A percentile compares a stretch with the other conserved stretches of the same genome.
Conservation (phyloP, 2,329 filamentous ascomycete genomes). For the Aspergillus phoenicis region DNA sequence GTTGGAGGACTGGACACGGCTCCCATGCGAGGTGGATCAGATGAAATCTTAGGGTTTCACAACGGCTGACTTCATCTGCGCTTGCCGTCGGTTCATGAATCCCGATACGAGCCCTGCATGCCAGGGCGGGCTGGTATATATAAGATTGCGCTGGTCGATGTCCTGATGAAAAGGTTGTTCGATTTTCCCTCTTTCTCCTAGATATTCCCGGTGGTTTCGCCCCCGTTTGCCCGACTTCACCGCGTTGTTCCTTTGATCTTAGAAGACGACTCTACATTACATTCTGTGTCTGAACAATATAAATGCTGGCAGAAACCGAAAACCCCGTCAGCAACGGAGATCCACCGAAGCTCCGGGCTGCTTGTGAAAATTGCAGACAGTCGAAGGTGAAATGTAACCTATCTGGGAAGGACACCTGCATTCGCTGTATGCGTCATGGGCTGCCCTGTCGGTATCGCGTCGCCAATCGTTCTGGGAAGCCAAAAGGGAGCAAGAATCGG, state of each 20-base stretch:
- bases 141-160: slow-evolving; percentile 14
- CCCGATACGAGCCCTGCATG: slow-evolving; percentile 26
- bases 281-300: background rate
- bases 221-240: background rate
- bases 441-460: slow-evolving; percentile 41
- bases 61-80: slow-evolving; percentile 42
- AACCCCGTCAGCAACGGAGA: slow-evolving; percentile 26
- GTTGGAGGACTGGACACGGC: slow-evolving; percentile 5
- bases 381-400: slow-evolving; percentile 45
- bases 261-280: background rate
- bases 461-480: slow-evolving; percentile 44
- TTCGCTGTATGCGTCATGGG: slow-evolving; percentile 42
- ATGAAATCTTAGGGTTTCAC: slow-evolving; percentile 40
- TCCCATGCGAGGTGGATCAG: slow-evolving; percentile 39
- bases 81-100: slow-evolving; percentile 35
- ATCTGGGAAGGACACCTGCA: slow-evolving; percentile 40
- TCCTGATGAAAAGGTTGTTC: background rate
- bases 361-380: slow-evolving; percentile 44
- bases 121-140: slow-evolving; percentile 14
- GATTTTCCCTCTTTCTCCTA: background rate
- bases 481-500: slow-evolving; percentile 44
- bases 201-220: background rate
- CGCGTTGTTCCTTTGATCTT: too few species aligned
- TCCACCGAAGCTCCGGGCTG: slow-evolving; percentile 40
- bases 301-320: slow-evolving; percentile 34